These are phyloP conservation scores for Talaromyces sp. DNA, from an alignment of 2,329 filamentous ascomycete species.

Conservation along the genomic window DNA sequence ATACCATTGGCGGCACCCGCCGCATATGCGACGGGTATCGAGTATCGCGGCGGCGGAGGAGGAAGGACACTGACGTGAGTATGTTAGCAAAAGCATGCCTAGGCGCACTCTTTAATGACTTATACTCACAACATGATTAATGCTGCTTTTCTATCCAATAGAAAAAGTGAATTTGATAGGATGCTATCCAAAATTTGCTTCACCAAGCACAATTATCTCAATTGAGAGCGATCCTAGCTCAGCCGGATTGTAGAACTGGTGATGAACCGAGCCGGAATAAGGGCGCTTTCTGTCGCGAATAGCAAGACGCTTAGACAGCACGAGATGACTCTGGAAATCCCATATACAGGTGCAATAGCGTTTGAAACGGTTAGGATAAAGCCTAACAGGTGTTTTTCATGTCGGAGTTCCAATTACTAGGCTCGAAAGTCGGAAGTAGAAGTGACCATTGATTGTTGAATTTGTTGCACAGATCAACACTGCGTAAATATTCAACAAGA, in stretches of 20 bases:
- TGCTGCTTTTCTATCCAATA: slow-evolving; percentile 8
- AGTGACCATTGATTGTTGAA: background rate
- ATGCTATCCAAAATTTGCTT: background rate
- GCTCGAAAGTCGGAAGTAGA: background rate
- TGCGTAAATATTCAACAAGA: background rate
- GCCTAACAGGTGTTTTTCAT: background rate
- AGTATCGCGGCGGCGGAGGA: slow-evolving; percentile 82
- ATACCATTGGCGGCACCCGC: slow-evolving; percentile 66
- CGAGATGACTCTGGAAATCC: background rate
- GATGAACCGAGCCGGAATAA: background rate
- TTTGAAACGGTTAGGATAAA: background rate
- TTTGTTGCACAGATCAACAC: background rate
- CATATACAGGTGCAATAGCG: too few relatives aligned
- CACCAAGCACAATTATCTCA: background rate
- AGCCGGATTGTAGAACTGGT: background rate
- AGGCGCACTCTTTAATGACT: background rate
- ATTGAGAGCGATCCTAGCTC: background rate
- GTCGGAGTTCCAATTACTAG: background rate
- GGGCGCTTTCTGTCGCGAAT: background rate
- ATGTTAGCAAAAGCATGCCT: background rate
- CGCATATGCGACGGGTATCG: slow-evolving; percentile 68
- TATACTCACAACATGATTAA: slow-evolving; percentile 28
- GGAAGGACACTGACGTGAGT: slow-evolving; percentile 65
- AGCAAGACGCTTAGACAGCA: background rate
- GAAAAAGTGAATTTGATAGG: background rate